phyloP scores from a whole-genome alignment of 164 flowering plant genomes.

The Litsea cubeba region DNA sequence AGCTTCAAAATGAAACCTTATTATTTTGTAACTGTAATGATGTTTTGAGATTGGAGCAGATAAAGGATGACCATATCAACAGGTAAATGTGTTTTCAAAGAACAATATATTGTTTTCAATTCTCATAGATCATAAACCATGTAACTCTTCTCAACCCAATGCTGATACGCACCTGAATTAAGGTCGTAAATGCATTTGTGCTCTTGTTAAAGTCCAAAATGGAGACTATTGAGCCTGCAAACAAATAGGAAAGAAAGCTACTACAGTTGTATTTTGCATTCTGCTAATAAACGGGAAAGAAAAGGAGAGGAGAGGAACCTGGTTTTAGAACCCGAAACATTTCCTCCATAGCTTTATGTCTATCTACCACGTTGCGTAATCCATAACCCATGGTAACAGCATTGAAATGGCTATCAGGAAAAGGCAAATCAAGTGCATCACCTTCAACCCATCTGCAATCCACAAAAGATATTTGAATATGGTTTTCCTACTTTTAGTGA shows the following conservation, averaged over 20 bases:
- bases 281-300: background rate
- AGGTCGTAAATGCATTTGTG: constrained; percentile 26
- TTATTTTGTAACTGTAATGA: no score
- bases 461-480: background rate
- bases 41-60: background rate
- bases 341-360: constrained; percentile 56
- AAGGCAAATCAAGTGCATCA: constrained; percentile 76
- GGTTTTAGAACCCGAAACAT: constrained; percentile 68
- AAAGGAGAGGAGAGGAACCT: constrained; percentile 30
- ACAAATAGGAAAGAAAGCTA: background rate
- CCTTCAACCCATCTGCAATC: constrained; percentile 86
- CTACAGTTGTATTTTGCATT: no score
- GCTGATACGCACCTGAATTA: constrained; percentile 54
- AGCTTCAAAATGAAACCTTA: no score
- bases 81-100: background rate
- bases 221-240: constrained; percentile 67
- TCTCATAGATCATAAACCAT: background rate
- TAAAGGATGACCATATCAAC: background rate
- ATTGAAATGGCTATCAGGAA: constrained; percentile 66
- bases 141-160: background rate
- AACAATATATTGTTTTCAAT: background rate
- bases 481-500: background rate
- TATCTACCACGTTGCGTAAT: constrained; percentile 71
- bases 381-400: constrained; percentile 91
- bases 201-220: constrained; percentile 90